A percentile compares a stretch with the other conserved stretches of the same genome.
Conservation (phyloP, 1,139 yeast genomes). For the Candida gigantensis region DNA sequence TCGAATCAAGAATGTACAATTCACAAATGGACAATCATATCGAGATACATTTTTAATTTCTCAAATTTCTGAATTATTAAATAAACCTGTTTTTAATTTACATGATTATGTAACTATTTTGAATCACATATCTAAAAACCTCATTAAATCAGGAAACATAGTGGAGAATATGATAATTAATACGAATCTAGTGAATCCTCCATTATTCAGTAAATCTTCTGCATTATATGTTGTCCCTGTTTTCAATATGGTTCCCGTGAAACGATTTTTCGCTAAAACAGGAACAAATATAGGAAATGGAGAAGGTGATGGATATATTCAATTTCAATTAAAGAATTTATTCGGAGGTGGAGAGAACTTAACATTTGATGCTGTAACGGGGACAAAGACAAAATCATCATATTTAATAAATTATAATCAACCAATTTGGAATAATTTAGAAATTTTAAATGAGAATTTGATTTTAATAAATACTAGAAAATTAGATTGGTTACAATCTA, state of each 20-base stretch:
- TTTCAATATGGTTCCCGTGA: slow-evolving; percentile 60
- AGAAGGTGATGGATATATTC: slow-evolving; percentile 90
- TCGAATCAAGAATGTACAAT: slow-evolving; percentile 47
- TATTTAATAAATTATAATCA: slow-evolving; percentile 62
- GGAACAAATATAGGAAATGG: slow-evolving; percentile 96
- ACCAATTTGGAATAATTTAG: slow-evolving; percentile 58
- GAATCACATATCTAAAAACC: slow-evolving; percentile 45
- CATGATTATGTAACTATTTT: slow-evolving; percentile 36
- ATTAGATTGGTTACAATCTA: slow-evolving; percentile 69
- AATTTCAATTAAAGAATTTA: slow-evolving; percentile 71
- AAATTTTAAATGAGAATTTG: slow-evolving; percentile 55
- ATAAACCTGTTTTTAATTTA: slow-evolving; percentile 32
- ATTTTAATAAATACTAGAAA: slow-evolving; percentile 60
- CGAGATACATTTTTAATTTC: slow-evolving; percentile 52
- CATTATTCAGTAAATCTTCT: slow-evolving; percentile 12
- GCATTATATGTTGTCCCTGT: slow-evolving; percentile 52
- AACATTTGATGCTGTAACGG: slow-evolving; percentile 73
- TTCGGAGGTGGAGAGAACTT: slow-evolving; percentile 89
- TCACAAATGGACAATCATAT: slow-evolving; percentile 54
- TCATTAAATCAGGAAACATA: slow-evolving; percentile 40
- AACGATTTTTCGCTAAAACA: slow-evolving; percentile 73
- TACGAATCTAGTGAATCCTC: slow-evolving; percentile 33
- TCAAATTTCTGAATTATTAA: slow-evolving; percentile 58
- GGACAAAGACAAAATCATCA: slow-evolving; percentile 78
- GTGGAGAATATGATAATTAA: slow-evolving; percentile 46